These are phyloP conservation scores for Podospora comata DNA, from an alignment of 495 filamentous ascomycete species.

Conservation along the genomic window DNA sequence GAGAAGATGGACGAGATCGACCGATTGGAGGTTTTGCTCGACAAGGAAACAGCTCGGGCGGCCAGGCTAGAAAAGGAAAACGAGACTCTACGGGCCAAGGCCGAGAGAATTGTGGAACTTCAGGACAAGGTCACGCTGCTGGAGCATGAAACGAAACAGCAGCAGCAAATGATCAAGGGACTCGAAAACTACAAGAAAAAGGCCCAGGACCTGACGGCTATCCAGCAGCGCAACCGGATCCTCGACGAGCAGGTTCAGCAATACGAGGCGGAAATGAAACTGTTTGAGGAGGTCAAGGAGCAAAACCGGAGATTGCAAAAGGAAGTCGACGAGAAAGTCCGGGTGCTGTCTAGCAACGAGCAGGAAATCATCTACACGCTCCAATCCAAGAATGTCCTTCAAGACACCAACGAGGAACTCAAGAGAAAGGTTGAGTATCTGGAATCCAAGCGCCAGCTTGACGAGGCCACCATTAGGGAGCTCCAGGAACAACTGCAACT, in stretches of 20 bases:
- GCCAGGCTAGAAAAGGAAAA: conserved; percentile 43
- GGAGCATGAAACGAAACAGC: conserved; percentile 67
- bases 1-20: conserved; percentile 39
- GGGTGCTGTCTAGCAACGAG: conserved; percentile 40
- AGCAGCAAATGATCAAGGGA: conserved; percentile 75
- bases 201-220: conserved; percentile 55
- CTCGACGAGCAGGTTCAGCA: conserved; percentile 36
- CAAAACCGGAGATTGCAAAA: conserved; percentile 56
- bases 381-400: conserved; percentile 35
- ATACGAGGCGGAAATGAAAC: conserved; percentile 67
- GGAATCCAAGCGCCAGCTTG: conserved; percentile 33
- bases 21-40: conserved; percentile 36
- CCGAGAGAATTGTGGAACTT: conserved; percentile 43
- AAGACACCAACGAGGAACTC: conserved; percentile 33
- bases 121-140: conserved; percentile 61
- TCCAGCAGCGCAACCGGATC: conserved; percentile 49
- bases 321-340: conserved; percentile 36
- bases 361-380: conserved; percentile 41
- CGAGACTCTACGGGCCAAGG: conserved; percentile 42
- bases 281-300: conserved; percentile 56
- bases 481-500: conserved; percentile 47
- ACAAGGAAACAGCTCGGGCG: conserved; percentile 33
- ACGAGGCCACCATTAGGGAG: conserved; percentile 42
- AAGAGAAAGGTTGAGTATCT: conserved; percentile 36
- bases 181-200: conserved; percentile 73